Evolutionary conservation across 805 yeast genomes (phyloP).

Genomic region (Ogataea thermomethanolica): DNA sequence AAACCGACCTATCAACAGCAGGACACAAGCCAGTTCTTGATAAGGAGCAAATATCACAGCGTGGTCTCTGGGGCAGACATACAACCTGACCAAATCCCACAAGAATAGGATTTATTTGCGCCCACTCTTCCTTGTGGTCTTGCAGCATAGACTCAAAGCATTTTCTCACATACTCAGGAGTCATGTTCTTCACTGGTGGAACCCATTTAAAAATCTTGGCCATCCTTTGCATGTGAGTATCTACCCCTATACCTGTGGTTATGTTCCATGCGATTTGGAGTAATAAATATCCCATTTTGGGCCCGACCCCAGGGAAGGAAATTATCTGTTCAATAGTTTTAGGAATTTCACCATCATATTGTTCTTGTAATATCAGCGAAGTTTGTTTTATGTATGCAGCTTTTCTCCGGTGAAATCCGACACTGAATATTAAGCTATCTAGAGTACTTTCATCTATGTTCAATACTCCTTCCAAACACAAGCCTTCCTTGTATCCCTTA

Average conservation of each 20-base stretch:
- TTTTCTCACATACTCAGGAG: conserved; percentile 73
- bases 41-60: conserved; percentile 70
- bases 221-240: conserved; percentile 81
- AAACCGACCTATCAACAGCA: conserved; percentile 47
- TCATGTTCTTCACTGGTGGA: conserved; percentile 40
- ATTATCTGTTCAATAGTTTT: conserved; percentile 59
- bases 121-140: conserved; percentile 56
- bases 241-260: conserved; percentile 87
- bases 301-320: conserved; percentile 88
- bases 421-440: conserved; percentile 66
- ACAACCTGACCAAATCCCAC: conserved; percentile 94
- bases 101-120: conserved; percentile 75
- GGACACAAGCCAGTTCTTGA: conserved; percentile 54
- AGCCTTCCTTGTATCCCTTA: conserved; percentile 44
- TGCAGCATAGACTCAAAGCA: conserved; percentile 76
- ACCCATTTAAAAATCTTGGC: conserved; percentile 84
- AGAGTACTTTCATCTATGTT: conserved; percentile 51
- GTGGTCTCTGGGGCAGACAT: conserved; percentile 65
- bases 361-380: conserved; percentile 46
- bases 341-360: conserved; percentile 70
- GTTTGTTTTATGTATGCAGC: conserved; percentile 66
- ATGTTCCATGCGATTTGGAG: conserved; percentile 80
- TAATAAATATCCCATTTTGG: conserved; percentile 86
- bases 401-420: conserved; percentile 85
- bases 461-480: conserved; percentile 53